Percentiles rank a stretch among this genome's conserved stretches.
Conservation (phyloP, 2,329 filamentous ascomycete genomes). For the Aspergillus intermedius region DNA sequence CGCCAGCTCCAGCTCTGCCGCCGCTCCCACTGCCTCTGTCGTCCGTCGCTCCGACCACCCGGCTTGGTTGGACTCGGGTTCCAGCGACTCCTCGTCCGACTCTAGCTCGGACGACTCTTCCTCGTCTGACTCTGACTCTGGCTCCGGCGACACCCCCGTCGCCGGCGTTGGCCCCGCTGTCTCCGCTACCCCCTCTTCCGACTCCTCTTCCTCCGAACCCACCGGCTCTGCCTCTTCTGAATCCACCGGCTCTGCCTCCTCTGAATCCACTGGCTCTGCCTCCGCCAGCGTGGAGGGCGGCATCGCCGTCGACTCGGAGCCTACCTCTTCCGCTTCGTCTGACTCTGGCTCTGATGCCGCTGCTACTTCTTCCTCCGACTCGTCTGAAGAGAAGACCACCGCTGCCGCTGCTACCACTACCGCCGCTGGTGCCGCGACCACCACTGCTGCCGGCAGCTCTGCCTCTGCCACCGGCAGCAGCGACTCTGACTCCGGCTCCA, state of each 20-base stretch:
- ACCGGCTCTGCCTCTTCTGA: background rate
- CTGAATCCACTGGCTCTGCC: background rate
- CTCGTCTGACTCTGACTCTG: background rate
- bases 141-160: background rate
- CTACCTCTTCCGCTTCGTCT: too few species aligned
- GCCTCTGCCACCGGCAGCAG: background rate
- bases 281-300: background rate
- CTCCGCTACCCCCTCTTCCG: background rate
- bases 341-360: background rate
- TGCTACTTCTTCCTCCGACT: background rate
- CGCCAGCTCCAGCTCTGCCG: conserved; percentile 1
- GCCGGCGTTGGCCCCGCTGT: background rate
- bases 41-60: background rate
- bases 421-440: background rate
- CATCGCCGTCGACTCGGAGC: too few species aligned
- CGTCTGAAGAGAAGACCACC: background rate
- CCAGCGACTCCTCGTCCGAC: background rate
- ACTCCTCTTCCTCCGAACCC: conserved; percentile 13
- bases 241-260: background rate
- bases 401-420: background rate
- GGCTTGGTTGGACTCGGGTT: background rate
- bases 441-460: background rate
- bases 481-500: background rate
- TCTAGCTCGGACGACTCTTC: background rate
- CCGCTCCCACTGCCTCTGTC: conserved; percentile 4